Conservation (phyloP, 202 grass and related monocot genomes). For the Panicum hallii region DNA sequence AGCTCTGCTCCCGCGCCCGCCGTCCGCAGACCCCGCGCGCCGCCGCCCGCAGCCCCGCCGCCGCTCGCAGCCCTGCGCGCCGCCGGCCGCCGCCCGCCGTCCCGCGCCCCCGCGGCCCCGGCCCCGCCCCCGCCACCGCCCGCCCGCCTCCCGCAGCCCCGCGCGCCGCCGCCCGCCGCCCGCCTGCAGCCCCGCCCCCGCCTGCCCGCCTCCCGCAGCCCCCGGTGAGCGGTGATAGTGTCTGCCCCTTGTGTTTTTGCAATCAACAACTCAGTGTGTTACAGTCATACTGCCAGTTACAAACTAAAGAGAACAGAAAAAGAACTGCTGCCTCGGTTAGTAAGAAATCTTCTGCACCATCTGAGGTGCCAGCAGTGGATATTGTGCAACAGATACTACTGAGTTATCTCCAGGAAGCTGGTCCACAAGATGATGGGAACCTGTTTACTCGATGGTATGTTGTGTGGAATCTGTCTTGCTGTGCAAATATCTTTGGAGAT, state of each 20-base stretch:
- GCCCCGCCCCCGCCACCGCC: too few relatives aligned
- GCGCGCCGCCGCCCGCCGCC: too few relatives aligned
- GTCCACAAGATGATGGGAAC: slow-evolving; percentile 82
- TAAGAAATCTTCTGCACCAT: slow-evolving; percentile 55
- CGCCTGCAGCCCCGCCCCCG: too few relatives aligned
- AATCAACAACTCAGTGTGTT: slow-evolving; percentile 87
- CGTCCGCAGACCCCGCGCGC: too few relatives aligned
- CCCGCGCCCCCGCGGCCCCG: too few relatives aligned
- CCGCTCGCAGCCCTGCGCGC: too few relatives aligned
- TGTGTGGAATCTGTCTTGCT: slow-evolving; percentile 39
- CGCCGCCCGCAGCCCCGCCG: too few relatives aligned
- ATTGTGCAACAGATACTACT: slow-evolving; percentile 87
- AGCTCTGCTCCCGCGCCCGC: too few relatives aligned
- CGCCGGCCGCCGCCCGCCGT: too few relatives aligned
- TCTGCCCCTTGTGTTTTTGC: slow-evolving; percentile 81
- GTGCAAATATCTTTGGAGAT: slow-evolving; percentile 37
- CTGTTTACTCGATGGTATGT: slow-evolving; percentile 91
- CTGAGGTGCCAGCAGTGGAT: slow-evolving; percentile 60
- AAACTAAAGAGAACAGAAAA: slow-evolving; percentile 74
- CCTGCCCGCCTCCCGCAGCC: too few relatives aligned
- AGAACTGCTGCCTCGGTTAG: slow-evolving; percentile 48
- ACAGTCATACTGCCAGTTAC: slow-evolving; percentile 71
- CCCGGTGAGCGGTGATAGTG: too few relatives aligned
- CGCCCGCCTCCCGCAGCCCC: too few relatives aligned
- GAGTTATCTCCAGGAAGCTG: slow-evolving; percentile 87